These are phyloP conservation scores for Russula abietina DNA, from an alignment of 768 basidiomycete species.

Conservation along the genomic window DNA sequence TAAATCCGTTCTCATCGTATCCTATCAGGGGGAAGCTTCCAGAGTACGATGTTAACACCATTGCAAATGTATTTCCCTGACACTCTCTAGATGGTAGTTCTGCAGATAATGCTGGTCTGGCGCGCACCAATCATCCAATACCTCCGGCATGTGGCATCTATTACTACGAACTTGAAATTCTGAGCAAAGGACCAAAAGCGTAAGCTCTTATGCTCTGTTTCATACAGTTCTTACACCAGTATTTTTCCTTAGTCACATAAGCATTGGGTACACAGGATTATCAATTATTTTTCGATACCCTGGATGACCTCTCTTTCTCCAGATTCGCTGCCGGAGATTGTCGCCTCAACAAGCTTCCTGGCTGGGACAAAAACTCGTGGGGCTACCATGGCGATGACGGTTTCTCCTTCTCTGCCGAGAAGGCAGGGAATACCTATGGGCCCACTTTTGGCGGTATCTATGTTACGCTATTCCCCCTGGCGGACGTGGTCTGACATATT, in stretches of 20 bases:
- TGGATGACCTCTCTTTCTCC: conserved; percentile 2
- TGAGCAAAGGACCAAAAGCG: conserved; percentile 79
- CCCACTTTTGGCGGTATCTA: conserved; percentile 73
- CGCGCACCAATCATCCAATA: conserved; percentile 69
- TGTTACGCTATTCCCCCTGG: not conserved
- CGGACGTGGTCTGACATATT: conserved; percentile 19
- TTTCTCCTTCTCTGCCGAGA: conserved; percentile 65
- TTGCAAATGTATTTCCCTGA: conserved; percentile 2
- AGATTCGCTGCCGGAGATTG: conserved; percentile 67
- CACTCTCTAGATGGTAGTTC: conserved; percentile 17
- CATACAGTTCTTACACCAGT: conserved; percentile 23
- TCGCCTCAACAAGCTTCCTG: conserved; percentile 69
- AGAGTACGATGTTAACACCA: conserved; percentile 15
- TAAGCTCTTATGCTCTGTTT: conserved; percentile 33
- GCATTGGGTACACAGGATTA: conserved; percentile 58
- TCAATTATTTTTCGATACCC: not conserved
- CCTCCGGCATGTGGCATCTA: conserved; percentile 87
- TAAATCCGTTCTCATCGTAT: not conserved
- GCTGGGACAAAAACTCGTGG: conserved; percentile 83
- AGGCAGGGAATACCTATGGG: conserved; percentile 66
- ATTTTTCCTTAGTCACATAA: conserved; percentile 53
- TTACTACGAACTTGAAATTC: conserved; percentile 87
- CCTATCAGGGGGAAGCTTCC: conserved; percentile 11
- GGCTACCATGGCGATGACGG: conserved; percentile 94
- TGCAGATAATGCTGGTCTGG: conserved; percentile 55